Percentiles rank a stretch among this genome's conserved stretches.
These are phyloP conservation scores for Dothideomycetes sp. DNA, from an alignment of 2,329 filamentous ascomycete species.

Conservation along the genomic window DNA sequence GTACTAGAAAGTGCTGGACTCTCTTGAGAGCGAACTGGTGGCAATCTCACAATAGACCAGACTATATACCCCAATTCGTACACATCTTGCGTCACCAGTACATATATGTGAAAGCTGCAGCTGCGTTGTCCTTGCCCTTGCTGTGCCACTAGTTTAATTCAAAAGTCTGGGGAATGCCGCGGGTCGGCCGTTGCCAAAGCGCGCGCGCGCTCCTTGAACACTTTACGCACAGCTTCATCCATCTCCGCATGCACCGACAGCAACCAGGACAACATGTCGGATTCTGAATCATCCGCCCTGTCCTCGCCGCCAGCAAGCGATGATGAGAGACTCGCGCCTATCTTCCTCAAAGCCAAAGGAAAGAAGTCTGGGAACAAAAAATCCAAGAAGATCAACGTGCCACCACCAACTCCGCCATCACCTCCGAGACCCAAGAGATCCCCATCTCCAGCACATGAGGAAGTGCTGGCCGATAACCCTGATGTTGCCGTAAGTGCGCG, in stretches of 20 bases:
- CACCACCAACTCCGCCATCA: conserved; percentile 37
- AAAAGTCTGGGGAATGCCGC: not conserved
- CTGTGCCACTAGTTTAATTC: too few species aligned
- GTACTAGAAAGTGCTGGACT: too few species aligned
- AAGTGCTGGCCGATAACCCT: conserved; percentile 77
- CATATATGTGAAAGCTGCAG: too few species aligned
- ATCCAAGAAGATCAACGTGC: conserved; percentile 30
- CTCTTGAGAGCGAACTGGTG: too few species aligned
- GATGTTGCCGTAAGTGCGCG: conserved; percentile 72
- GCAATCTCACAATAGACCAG: too few species aligned
- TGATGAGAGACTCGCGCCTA: conserved; percentile 31
- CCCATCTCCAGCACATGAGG: conserved; percentile 83
- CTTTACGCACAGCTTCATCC: not conserved
- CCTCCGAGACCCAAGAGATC: conserved; percentile 52
- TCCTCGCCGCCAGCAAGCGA: conserved; percentile 51
- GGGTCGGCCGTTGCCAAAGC: not conserved
- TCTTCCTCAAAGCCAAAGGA: conserved; percentile 20
- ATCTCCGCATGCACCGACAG: not conserved
- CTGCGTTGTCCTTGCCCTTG: too few species aligned
- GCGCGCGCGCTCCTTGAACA: not conserved
- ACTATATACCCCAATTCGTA: too few species aligned
- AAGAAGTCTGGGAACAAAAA: conserved; percentile 11
- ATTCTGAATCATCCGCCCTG: conserved; percentile 46
- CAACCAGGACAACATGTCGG: conserved; percentile 32
- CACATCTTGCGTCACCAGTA: too few species aligned